Base-by-base conservation (phyloP, 2,329 filamentous ascomycete species). In the Fusarium algeriense region DNA sequence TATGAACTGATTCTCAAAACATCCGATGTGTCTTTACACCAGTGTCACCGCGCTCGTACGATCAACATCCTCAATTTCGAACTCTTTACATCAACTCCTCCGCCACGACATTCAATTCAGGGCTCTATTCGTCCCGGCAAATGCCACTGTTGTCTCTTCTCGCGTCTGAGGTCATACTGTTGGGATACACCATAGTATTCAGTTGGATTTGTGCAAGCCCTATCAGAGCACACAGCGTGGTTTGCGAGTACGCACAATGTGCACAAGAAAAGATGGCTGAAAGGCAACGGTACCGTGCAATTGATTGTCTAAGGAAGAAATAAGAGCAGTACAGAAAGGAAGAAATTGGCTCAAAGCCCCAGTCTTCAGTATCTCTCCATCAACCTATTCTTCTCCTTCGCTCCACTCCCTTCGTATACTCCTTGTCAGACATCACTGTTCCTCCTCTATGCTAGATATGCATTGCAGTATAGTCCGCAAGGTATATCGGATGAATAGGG, bases 41-140 rank as follows among this genome's bases (percentile, higher is more conserved):
- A 70, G 70, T 73, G 61, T 64, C 40, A 73, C 70, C 46, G 38
- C 28, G 32, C 50, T 70, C 66, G 46, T 60, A 67, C 52, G 49
- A 70, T 73, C 41, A 30, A 32, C 52, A 14, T 41, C 54, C 44
- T 49, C 45, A 49, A 35, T n/a, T 37, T 70, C 43, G 26, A 44
- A 53, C 50, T 56, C 56, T 44, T 41, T 32, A 14, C 37, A 48
- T 54, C 23, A 45, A 45, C 28, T 19, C 32, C 37, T 43, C 20
- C 32, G 32, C 40, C 45, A 62, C 50, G 30, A 14, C 46, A 35
- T 44, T 49, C 15, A n/a, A 14, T 26, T 49, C n/a, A 30, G 57
- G 45, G n/a, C 19, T 34, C 26, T 48, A 56, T 53, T 56, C 48
- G 34, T 17, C n/a, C 28, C 57, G 28, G 52, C 30, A 54, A 12